phyloP scores from a whole-genome alignment of 805 yeast genomes.

The Wickerhamomyces alni region DNA sequence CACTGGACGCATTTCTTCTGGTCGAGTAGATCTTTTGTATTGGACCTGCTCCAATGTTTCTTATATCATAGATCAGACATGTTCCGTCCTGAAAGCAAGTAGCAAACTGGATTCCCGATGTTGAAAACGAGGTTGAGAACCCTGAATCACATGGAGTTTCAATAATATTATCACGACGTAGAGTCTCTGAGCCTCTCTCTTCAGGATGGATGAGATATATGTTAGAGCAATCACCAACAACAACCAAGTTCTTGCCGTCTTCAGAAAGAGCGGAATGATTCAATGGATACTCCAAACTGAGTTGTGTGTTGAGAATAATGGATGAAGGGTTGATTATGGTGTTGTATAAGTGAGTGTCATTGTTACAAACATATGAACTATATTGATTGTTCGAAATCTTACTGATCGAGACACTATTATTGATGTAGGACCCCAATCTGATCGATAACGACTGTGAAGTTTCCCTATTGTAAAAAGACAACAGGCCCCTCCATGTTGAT shows the following conservation, averaged over 20 bases:
- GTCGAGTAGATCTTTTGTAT: slow-evolving; percentile 54
- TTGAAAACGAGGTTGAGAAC: slow-evolving; percentile 72
- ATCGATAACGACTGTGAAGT: slow-evolving; percentile 43
- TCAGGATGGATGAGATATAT: slow-evolving; percentile 46
- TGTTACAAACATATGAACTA: slow-evolving; percentile 70
- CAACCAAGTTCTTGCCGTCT: slow-evolving; percentile 49
- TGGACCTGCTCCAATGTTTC: slow-evolving; percentile 49
- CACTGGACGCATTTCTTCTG: slow-evolving; percentile 44
- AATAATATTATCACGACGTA: slow-evolving; percentile 32
- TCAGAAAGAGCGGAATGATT: slow-evolving; percentile 72
- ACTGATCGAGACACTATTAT: slow-evolving; percentile 65
- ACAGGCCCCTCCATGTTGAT: slow-evolving; percentile 50
- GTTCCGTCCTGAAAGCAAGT: slow-evolving; percentile 84
- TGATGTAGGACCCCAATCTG: slow-evolving; percentile 74
- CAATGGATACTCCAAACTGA: slow-evolving; percentile 57
- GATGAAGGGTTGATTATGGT: slow-evolving; percentile 50
- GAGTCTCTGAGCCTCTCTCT: slow-evolving; percentile 25
- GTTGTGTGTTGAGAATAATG: slow-evolving; percentile 34
- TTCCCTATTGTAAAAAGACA: slow-evolving; percentile 49
- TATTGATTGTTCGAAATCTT: slow-evolving; percentile 38
- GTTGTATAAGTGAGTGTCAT: slow-evolving; percentile 67
- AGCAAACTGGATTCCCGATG: slow-evolving; percentile 70
- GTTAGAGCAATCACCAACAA: slow-evolving; percentile 74
- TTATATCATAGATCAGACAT: slow-evolving; percentile 67
- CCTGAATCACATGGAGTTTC: slow-evolving; percentile 70